A percentile compares a stretch with the other conserved stretches of the same genome.
These are phyloP conservation scores for Rhodotorula sp. DNA, from an alignment of 1,284 basidiomycete species.

Conservation along the genomic window DNA sequence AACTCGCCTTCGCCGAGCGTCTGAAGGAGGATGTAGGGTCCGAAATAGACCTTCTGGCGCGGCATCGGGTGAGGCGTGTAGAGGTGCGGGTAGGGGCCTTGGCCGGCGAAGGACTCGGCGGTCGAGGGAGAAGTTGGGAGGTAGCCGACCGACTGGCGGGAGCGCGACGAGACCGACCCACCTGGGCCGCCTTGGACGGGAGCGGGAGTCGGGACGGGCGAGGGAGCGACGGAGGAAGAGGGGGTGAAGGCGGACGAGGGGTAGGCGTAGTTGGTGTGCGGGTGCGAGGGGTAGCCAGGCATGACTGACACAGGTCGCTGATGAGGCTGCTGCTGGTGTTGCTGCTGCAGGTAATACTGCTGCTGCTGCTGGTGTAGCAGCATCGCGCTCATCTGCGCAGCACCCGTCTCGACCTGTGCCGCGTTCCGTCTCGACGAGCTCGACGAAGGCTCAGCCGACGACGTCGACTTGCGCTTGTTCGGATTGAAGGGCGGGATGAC, in stretches of 20 bases:
- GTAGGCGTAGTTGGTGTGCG: no score
- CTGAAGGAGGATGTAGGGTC: conserved; percentile 89
- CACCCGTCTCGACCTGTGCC: neutral
- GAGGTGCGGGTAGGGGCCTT: conserved; percentile 39
- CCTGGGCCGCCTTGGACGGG: conserved; percentile 10
- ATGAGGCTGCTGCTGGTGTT: neutral
- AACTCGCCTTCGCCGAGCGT: conserved; percentile 99
- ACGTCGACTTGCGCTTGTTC: conserved; percentile 23
- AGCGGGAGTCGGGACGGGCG: neutral
- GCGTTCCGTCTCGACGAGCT: neutral
- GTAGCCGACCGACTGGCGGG: conserved; percentile 38
- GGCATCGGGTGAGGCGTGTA: conserved; percentile 41
- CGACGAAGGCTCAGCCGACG: neutral
- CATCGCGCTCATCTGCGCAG: conserved; percentile 1
- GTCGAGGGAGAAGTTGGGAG: conserved; percentile 12
- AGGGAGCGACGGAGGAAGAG: neutral
- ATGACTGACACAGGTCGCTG: conserved; percentile 16
- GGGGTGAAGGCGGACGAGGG: neutral
- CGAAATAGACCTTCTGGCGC: conserved; percentile 65
- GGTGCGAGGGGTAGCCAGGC: neutral
- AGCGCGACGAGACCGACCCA: conserved; percentile 25
- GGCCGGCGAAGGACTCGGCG: conserved; percentile 3
- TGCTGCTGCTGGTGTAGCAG: neutral
- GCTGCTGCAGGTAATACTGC: conserved; percentile 8
- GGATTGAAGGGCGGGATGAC: conserved; percentile 42